These are phyloP conservation scores for Apiotrichum gamsii DNA, from an alignment of 1,284 basidiomycete genomes.

Conservation along the genomic window DNA sequence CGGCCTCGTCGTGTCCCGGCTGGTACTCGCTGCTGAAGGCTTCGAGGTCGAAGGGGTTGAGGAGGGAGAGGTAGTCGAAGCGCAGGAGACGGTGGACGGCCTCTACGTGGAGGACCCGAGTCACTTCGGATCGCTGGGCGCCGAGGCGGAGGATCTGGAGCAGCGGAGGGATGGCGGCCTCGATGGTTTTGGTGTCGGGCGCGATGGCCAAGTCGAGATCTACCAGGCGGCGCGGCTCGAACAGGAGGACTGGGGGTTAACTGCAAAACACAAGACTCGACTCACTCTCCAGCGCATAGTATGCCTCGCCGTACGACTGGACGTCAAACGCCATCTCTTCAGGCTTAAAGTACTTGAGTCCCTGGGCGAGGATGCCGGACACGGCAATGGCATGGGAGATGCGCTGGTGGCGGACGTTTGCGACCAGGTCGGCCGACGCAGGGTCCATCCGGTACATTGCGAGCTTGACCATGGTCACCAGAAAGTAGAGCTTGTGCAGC, in stretches of 20 bases:
- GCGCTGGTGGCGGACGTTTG: slow-evolving; percentile 4
- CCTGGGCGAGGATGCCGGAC: slow-evolving; percentile 5
- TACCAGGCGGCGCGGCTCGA: slow-evolving; percentile 14
- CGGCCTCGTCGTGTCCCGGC: slow-evolving; percentile 9
- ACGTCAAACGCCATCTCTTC: neutral
- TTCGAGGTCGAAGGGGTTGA: slow-evolving; percentile 4
- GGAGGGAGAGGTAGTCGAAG: slow-evolving; percentile 3
- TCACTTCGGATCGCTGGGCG: neutral
- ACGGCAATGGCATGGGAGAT: slow-evolving; percentile 11
- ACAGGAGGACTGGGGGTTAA: slow-evolving; percentile 12
- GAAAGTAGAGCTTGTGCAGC: slow-evolving; percentile 20
- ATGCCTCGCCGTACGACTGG: slow-evolving; percentile 11
- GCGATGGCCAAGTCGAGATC: slow-evolving; percentile 6
- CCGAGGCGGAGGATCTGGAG: slow-evolving; percentile 1
- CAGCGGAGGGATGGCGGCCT: slow-evolving; percentile 3
- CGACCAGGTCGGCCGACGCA: neutral
- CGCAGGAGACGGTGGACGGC: slow-evolving; percentile 7
- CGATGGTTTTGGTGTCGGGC: slow-evolving; percentile 2
- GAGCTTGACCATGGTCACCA: slow-evolving; percentile 10
- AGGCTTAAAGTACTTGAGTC: no score
- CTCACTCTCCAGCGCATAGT: slow-evolving; percentile 17
- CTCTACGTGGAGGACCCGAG: slow-evolving; percentile 3
- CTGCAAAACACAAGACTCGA: neutral
- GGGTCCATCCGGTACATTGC: slow-evolving; percentile 8
- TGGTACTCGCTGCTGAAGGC: slow-evolving; percentile 9